phyloP scores from a whole-genome alignment of 2,329 filamentous ascomycete genomes.

The Fusarium stilboides region DNA sequence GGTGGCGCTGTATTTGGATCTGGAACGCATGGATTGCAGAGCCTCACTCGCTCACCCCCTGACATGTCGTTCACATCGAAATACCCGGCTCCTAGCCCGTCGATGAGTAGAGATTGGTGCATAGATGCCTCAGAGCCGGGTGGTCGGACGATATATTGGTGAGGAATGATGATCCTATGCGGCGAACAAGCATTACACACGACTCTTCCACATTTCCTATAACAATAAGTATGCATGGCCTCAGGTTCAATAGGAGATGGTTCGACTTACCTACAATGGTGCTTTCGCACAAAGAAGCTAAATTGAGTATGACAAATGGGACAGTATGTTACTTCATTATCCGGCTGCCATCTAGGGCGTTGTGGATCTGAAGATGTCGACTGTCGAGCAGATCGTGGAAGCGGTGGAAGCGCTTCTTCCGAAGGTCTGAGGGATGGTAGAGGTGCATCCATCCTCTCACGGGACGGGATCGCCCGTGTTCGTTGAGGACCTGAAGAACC shows the following conservation, averaged over 20 bases:
- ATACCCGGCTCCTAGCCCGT: constrained; percentile 59
- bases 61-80: constrained; percentile 63
- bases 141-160: constrained; percentile 91
- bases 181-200: constrained; percentile 93
- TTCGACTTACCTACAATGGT: constrained; percentile 83
- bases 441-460: constrained; percentile 50
- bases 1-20: constrained; percentile 73
- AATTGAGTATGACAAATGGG: constrained; percentile 88
- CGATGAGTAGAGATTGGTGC: constrained; percentile 55
- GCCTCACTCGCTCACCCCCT: constrained; percentile 71
- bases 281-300: constrained; percentile 88
- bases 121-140: constrained; percentile 65
- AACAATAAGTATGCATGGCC: constrained; percentile 30
- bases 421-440: constrained; percentile 39
- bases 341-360: constrained; percentile 89
- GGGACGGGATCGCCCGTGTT: constrained; percentile 42
- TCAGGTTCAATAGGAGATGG: not conserved
- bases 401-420: constrained; percentile 37
- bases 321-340: constrained; percentile 84
- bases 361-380: constrained; percentile 61
- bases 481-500: constrained; percentile 29
- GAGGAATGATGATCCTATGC: constrained; percentile 93
- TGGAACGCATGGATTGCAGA: constrained; percentile 75
- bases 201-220: constrained; percentile 90
- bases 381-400: constrained; percentile 38